These are phyloP conservation scores for Dionaea muscipula DNA, from an alignment of 179 eudicot species.

Conservation along the genomic window DNA sequence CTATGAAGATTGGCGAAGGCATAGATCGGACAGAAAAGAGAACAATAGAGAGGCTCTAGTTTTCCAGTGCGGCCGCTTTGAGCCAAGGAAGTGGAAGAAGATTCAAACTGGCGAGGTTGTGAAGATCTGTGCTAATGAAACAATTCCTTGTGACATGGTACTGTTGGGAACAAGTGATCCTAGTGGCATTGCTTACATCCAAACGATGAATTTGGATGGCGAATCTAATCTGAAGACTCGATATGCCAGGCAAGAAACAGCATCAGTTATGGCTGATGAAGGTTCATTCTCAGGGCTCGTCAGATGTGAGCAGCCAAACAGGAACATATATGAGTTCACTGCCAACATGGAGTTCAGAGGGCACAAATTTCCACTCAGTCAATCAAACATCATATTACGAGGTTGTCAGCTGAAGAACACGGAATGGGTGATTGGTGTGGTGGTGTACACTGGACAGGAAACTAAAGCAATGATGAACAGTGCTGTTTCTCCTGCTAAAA, in stretches of 20 bases:
- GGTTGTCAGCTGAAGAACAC: slow-evolving; percentile 98
- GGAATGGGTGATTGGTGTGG: slow-evolving; percentile 81
- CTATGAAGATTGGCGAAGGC: slow-evolving; percentile 96
- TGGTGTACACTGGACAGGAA: slow-evolving; percentile 91
- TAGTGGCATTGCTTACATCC: slow-evolving; percentile 85
- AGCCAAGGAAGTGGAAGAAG: slow-evolving; percentile 55
- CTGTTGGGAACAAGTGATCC: slow-evolving; percentile 75
- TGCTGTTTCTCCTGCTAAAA: slow-evolving; percentile 77
- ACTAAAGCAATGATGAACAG: slow-evolving; percentile 97
- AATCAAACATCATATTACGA: slow-evolving; percentile 83
- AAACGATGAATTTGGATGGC: slow-evolving; percentile 94
- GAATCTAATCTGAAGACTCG: slow-evolving; percentile 94
- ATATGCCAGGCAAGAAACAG: slow-evolving; percentile 86
- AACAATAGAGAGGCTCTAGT: slow-evolving; percentile 70
- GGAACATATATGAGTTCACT: slow-evolving; percentile 87
- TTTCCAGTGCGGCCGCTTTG: slow-evolving; percentile 44
- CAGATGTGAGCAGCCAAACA: slow-evolving; percentile 86
- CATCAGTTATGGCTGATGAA: slow-evolving; percentile 42
- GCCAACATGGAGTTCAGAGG: slow-evolving; percentile 76
- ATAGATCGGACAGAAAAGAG: slow-evolving; percentile 80
- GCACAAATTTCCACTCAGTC: slow-evolving; percentile 57
- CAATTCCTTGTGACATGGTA: slow-evolving; percentile 89
- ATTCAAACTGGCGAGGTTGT: slow-evolving; percentile 75
- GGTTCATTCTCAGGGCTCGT: slow-evolving; percentile 47
- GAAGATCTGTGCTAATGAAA: slow-evolving; percentile 60